phyloP scores from a whole-genome alignment of 495 filamentous ascomycete genomes.

The Tuber aestivum region DNA sequence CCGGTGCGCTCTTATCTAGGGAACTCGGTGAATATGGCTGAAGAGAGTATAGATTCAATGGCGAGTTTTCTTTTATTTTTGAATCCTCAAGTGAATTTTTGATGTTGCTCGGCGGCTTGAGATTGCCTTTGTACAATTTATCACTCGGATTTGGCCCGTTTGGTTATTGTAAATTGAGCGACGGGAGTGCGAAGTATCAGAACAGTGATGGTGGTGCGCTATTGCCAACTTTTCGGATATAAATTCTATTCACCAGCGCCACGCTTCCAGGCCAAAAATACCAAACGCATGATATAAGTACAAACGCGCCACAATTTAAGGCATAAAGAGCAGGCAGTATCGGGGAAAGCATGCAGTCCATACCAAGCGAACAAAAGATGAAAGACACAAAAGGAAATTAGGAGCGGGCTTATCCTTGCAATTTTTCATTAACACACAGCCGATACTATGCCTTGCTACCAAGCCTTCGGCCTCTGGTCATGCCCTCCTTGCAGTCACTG shows the following conservation, averaged over 20 bases:
- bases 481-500: slow-evolving; percentile 71
- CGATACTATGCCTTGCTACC: slow-evolving; percentile 22
- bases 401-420: neutral
- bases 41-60: neutral
- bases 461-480: slow-evolving; percentile 50
- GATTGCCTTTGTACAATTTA: neutral
- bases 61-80: neutral
- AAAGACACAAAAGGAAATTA: neutral
- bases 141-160: neutral
- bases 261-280: neutral
- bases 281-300: slow-evolving; percentile 5
- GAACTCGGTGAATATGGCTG: neutral
- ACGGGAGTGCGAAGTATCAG: neutral
- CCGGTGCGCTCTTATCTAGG: too few relatives aligned
- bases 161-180: neutral
- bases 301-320: neutral
- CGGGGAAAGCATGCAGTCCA: neutral
- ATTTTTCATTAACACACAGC: neutral
- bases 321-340: neutral
- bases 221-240: neutral
- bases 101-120: neutral
- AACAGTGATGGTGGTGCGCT: neutral
- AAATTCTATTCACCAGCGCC: neutral
- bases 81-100: neutral
- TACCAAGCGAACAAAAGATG: neutral